Conservation (phyloP, 2,329 filamentous ascomycete genomes). For the Leptographium radiaticola region DNA sequence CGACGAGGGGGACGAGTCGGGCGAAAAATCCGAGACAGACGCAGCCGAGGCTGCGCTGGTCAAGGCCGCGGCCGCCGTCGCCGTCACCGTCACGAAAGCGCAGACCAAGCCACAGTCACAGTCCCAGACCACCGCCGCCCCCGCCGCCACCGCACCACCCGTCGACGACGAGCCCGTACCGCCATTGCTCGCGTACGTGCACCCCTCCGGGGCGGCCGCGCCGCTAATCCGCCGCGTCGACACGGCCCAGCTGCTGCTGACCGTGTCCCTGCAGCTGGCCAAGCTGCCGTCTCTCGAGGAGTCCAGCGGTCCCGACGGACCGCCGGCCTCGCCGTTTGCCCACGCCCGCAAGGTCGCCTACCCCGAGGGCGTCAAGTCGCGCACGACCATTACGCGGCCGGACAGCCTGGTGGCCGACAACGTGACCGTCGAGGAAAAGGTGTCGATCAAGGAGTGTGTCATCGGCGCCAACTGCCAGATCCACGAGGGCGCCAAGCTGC, state of each 20-base stretch:
- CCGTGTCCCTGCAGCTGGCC: slow-evolving; percentile 72
- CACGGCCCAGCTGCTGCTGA: slow-evolving; percentile 67
- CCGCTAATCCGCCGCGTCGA: slow-evolving; percentile 80
- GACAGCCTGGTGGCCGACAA: slow-evolving; percentile 83
- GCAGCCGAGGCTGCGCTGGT: no score
- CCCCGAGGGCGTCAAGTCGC: slow-evolving; percentile 65
- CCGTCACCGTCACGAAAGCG: no score
- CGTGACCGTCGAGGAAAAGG: slow-evolving; percentile 77
- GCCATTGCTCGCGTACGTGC: slow-evolving; percentile 70
- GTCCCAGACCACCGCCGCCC: background rate
- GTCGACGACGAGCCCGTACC: slow-evolving; percentile 34
- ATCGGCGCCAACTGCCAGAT: slow-evolving; percentile 83
- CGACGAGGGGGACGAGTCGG: background rate
- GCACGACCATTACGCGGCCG: slow-evolving; percentile 67
- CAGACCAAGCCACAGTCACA: no score
- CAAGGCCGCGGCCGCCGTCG: background rate
- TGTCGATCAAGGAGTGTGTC: slow-evolving; percentile 83
- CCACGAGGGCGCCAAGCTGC: slow-evolving; percentile 69
- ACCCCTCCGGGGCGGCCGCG: slow-evolving; percentile 40
- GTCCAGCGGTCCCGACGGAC: no score
- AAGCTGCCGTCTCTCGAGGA: slow-evolving; percentile 65
- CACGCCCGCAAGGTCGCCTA: slow-evolving; percentile 72
- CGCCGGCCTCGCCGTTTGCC: slow-evolving; percentile 56
- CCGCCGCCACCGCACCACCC: background rate
- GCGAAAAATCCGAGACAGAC: no score